Conservation (phyloP, 495 filamentous ascomycete genomes). For the Tuber borchii region DNA sequence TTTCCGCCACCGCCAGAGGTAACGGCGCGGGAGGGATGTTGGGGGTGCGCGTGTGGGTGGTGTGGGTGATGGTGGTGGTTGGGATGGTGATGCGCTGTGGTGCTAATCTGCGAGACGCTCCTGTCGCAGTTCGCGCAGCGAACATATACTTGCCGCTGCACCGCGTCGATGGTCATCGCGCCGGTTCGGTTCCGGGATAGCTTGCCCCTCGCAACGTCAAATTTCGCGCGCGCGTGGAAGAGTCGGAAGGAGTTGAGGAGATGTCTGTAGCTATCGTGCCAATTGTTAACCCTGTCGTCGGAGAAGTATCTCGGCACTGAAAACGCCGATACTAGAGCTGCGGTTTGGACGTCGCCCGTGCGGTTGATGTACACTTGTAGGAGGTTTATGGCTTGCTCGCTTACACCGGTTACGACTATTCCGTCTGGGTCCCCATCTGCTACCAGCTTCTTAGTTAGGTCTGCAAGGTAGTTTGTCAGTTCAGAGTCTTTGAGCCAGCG, state of each 20-base stretch:
- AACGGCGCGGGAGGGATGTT: constrained; percentile 13
- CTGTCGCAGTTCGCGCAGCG: constrained; percentile 77
- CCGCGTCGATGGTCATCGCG: constrained; percentile 56
- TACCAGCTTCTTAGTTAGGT: constrained; percentile 57
- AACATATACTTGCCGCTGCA: constrained; percentile 69
- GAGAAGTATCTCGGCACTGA: constrained; percentile 75
- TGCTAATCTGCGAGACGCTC: constrained; percentile 21
- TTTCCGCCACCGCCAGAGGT: constrained; percentile 5
- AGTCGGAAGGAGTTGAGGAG: constrained; percentile 71
- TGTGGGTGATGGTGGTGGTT: constrained; percentile 8
- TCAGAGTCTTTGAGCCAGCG: constrained; percentile 74
- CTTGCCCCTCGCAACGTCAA: constrained; percentile 58
- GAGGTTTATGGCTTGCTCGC: constrained; percentile 68
- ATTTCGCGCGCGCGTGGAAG: constrained; percentile 57
- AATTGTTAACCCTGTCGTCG: constrained; percentile 66
- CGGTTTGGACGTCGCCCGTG: constrained; percentile 82
- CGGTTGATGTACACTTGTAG: constrained; percentile 82
- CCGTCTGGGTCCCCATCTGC: constrained; percentile 78
- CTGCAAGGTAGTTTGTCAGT: constrained; percentile 63
- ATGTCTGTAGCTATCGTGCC: constrained; percentile 71
- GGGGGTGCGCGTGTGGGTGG: constrained; percentile 22
- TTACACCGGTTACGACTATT: constrained; percentile 78
- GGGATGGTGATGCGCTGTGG: constrained; percentile 21
- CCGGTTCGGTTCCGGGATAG: constrained; percentile 55
- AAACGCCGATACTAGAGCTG: constrained; percentile 74